phyloP scores from a whole-genome alignment of 2,329 filamentous ascomycete species.

The Cercospora zeina region DNA sequence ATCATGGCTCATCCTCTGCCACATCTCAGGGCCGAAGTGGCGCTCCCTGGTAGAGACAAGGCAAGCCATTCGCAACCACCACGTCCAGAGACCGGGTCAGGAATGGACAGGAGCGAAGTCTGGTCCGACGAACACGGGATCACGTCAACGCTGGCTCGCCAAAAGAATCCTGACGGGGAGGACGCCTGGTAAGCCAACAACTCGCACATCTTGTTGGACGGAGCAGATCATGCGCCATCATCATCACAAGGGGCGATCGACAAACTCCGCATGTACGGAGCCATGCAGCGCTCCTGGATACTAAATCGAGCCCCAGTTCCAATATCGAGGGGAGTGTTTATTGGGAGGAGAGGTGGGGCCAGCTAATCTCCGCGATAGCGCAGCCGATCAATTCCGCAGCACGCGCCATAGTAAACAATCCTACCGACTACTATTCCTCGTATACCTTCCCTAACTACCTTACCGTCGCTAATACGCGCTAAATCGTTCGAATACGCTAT shows the following conservation, averaged over 20 bases:
- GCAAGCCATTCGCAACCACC: neutral
- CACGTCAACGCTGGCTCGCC: neutral
- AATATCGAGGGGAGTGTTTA: too few relatives aligned
- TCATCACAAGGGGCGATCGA: neutral
- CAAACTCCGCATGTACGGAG: slow-evolving; percentile 3
- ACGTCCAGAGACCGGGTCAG: neutral
- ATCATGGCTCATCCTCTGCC: neutral
- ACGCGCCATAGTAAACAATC: too few relatives aligned
- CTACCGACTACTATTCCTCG: too few relatives aligned
- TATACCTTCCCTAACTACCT: too few relatives aligned
- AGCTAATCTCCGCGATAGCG: too few relatives aligned
- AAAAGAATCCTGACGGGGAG: neutral
- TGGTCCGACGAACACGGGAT: neutral
- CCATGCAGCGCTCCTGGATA: slow-evolving; percentile 12
- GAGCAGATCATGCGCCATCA: neutral
- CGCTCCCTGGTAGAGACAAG: neutral
- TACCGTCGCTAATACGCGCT: too few relatives aligned
- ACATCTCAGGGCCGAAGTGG: slow-evolving; percentile 8
- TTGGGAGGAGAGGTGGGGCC: too few relatives aligned
- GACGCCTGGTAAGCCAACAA: neutral
- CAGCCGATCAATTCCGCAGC: too few relatives aligned
- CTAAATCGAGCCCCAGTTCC: too few relatives aligned
- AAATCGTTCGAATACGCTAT: too few relatives aligned
- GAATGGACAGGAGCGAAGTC: too few relatives aligned
- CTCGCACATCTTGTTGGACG: slow-evolving; percentile 3